Base-by-base conservation (phyloP, 2,329 filamentous ascomycete genomes). In the Fusarium subglutinans region DNA sequence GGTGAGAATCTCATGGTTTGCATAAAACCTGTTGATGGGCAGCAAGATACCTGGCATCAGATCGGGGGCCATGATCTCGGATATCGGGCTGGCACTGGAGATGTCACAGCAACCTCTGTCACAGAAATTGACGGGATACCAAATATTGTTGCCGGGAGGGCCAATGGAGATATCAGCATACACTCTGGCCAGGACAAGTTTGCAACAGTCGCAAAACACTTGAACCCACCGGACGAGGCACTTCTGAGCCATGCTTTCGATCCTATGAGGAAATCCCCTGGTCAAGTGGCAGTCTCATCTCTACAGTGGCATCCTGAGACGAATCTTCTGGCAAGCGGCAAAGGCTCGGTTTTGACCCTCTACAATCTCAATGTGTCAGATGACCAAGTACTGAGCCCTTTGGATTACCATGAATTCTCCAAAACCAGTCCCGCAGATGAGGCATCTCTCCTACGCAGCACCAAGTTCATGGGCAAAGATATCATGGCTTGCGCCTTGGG, bases 1-100 rank as follows among this genome's bases (percentile, higher is more conserved):
- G 88, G 88, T 0, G 87, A 89, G 77, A 83, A 89, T 33, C 76
- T 90, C 35, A 79, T 88, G 10, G 83, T 85, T 6, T 80, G 86
- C 28, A 79, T 82, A 33, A 83, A 84, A 26, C 76, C 80, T 20
- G 79, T 75, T 17, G 72, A 74, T 11, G 78, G 69, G 8, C 71
- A 48, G 33, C 55, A 28, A 26, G 78, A 78, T 64, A 50, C 68
- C 3, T 88, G 86, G 86, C 76, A 80, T 12, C 77, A 78, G 15
- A 68, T 84, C 3, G 74, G 80, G 44, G 88, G 88, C 3, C 76
- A 79, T 18, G 70, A 79, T 2, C 66, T 77, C 12, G 86, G 84
- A 1, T 86, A 86, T 68, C 62, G 68, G 20, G 77, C 84, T 4
- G 87, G 87, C 0, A 83, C 79, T 37, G 88, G 87, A 62, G 88